phyloP scores from a whole-genome alignment of 768 basidiomycete species.

The Cubamyces lactineus region DNA sequence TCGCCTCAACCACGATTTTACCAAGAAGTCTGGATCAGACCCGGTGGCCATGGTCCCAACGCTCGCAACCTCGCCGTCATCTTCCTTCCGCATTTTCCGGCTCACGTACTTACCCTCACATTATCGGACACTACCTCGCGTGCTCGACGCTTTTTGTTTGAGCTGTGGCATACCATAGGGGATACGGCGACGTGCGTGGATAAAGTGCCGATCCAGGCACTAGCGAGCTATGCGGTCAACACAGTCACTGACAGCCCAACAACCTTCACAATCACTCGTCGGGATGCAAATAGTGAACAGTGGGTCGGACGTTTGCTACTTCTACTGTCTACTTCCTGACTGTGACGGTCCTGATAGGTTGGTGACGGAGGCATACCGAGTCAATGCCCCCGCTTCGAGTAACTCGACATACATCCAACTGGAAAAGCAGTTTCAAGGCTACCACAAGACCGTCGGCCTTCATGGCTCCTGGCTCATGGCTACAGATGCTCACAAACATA shows the following conservation, averaged over 20 bases:
- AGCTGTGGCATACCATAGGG: slow-evolving; percentile 58
- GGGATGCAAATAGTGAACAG: neutral
- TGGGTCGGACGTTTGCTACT: neutral
- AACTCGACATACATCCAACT: slow-evolving; percentile 1
- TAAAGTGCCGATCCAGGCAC: slow-evolving; percentile 37
- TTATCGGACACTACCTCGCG: slow-evolving; percentile 26
- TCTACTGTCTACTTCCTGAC: too few relatives aligned
- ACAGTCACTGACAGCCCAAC: slow-evolving; percentile 38
- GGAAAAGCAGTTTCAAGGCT: slow-evolving; percentile 18
- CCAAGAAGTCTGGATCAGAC: slow-evolving; percentile 32
- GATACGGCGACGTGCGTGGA: slow-evolving; percentile 43
- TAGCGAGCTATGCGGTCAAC: slow-evolving; percentile 46
- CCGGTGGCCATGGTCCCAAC: slow-evolving; percentile 22
- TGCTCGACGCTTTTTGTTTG: slow-evolving; percentile 41
- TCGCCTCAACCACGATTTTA: slow-evolving; percentile 41
- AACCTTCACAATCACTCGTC: slow-evolving; percentile 43
- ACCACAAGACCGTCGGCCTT: slow-evolving; percentile 14
- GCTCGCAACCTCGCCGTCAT: slow-evolving; percentile 48
- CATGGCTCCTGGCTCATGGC: slow-evolving; percentile 19
- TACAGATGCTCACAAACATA: slow-evolving; percentile 17
- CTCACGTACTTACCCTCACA: slow-evolving; percentile 51
- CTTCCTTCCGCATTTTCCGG: slow-evolving; percentile 48
- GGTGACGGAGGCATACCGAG: slow-evolving; percentile 12
- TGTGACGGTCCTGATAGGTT: slow-evolving; percentile 2
- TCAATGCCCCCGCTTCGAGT: neutral